These are phyloP conservation scores for Euphrasia arctica DNA, from an alignment of 305 asterid species.

Conservation along the genomic window DNA sequence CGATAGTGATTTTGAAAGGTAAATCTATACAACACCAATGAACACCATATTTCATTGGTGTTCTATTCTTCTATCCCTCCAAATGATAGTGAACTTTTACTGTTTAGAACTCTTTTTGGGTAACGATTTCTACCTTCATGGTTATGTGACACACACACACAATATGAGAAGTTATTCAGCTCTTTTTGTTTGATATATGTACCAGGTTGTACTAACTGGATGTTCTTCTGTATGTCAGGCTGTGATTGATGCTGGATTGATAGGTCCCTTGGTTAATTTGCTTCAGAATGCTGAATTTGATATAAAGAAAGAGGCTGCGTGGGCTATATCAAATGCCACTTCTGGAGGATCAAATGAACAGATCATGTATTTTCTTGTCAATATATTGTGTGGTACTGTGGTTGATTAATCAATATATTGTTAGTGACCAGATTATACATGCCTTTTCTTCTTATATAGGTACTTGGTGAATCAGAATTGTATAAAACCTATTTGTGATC, in stretches of 20 bases:
- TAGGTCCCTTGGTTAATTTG: slow-evolving; percentile 66
- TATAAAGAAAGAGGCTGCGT: slow-evolving; percentile 93
- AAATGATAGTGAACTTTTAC: neutral
- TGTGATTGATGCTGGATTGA: slow-evolving; percentile 71
- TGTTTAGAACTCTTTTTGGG: slow-evolving; percentile 1
- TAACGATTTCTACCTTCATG: slow-evolving; percentile 3
- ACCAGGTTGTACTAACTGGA: slow-evolving; percentile 15
- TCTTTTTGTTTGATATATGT: slow-evolving; percentile 6
- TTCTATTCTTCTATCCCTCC: neutral
- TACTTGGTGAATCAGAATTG: slow-evolving; percentile 71
- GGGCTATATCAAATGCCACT: slow-evolving; percentile 96
- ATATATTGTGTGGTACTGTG: slow-evolving; percentile 4
- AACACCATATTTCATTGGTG: neutral
- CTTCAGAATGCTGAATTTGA: slow-evolving; percentile 91
- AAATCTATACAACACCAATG: neutral
- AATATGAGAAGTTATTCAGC: too few species aligned
- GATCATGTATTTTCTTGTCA: slow-evolving; percentile 46
- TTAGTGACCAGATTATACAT: slow-evolving; percentile 15
- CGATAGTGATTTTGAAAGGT: neutral
- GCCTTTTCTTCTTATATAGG: slow-evolving; percentile 38
- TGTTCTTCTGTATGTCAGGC: slow-evolving; percentile 45
- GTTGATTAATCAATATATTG: neutral
- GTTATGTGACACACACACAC: neutral
- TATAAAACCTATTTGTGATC: slow-evolving; percentile 87
- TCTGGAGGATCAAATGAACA: slow-evolving; percentile 92